These are phyloP conservation scores for Coemansia reversa DNA, from an alignment of 192 early-diverging fungal species.

Conservation along the genomic window DNA sequence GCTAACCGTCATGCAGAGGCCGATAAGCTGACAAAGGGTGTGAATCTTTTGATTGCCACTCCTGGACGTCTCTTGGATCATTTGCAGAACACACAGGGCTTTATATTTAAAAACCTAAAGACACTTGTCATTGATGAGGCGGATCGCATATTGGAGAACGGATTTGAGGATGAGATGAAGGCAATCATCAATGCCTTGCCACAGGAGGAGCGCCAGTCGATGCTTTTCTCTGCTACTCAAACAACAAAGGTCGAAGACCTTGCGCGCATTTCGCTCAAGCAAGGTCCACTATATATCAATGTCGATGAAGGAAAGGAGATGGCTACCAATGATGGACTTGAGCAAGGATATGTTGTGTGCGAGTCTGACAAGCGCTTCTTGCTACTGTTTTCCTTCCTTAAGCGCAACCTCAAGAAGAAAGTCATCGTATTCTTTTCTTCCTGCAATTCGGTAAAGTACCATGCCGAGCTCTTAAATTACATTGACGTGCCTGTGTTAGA, in stretches of 20 bases:
- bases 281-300: constrained; percentile 97
- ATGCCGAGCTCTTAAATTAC: constrained; percentile 97
- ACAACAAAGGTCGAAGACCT: constrained; percentile 98
- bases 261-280: constrained; percentile 95
- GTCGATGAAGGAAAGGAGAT: constrained; percentile 96
- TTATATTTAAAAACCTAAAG: constrained; percentile 93
- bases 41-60: constrained; percentile 94
- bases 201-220: constrained; percentile 83
- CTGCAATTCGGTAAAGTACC: constrained; percentile 98
- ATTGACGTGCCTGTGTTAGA: constrained; percentile 98
- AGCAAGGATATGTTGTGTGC: constrained; percentile 97
- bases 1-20: constrained; percentile 96
- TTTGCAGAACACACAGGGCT: constrained; percentile 96
- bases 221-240: constrained; percentile 99
- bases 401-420: constrained; percentile 95
- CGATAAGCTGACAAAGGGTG: constrained; percentile 93
- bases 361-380: constrained; percentile 91
- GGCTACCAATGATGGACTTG: constrained; percentile 92
- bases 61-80: constrained; percentile 98
- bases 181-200: constrained; percentile 95
- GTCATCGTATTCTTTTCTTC: constrained; percentile 98
- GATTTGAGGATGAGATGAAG: constrained; percentile 99
- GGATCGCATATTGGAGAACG: constrained; percentile 96
- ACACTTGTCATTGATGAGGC: constrained; percentile 95
- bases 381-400: constrained; percentile 97